Conservation (phyloP, 225 moss, liverwort and hornwort species). For the Bryum argenteum region DNA sequence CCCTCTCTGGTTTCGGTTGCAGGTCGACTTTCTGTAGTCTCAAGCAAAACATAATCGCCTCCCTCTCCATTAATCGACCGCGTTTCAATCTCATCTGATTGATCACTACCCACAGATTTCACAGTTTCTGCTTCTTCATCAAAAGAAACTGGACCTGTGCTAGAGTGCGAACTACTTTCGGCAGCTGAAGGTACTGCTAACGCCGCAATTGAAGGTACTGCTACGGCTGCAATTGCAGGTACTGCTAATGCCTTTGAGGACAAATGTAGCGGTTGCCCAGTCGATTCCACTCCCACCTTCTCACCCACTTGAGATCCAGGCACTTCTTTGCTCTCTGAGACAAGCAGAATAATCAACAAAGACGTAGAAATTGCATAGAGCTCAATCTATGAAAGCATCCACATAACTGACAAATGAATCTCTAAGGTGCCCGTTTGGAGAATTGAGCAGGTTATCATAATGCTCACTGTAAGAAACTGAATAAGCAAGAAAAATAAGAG, state of each 20-base stretch:
- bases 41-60: conserved; percentile 52
- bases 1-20: neutral
- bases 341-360: conserved; percentile 17
- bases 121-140: conserved; percentile 48
- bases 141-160: conserved; percentile 7
- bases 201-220: conserved; percentile 1
- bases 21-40: conserved; percentile 19
- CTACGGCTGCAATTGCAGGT: neutral
- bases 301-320: conserved; percentile 6
- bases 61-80: conserved; percentile 51
- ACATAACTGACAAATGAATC: neutral
- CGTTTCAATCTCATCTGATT: conserved; percentile 60
- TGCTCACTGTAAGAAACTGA: too few relatives aligned
- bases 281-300: neutral
- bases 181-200: neutral
- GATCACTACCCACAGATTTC: conserved; percentile 51
- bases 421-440: neutral
- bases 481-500: neutral
- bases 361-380: neutral
- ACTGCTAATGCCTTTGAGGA: conserved; percentile 10
- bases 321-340: conserved; percentile 30
- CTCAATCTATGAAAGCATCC: neutral
- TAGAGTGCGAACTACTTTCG: conserved; percentile 13
- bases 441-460: too few relatives aligned
- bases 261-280: neutral